Conservation (phyloP, 1,284 basidiomycete species). For the Wolfiporia cocos region DNA sequence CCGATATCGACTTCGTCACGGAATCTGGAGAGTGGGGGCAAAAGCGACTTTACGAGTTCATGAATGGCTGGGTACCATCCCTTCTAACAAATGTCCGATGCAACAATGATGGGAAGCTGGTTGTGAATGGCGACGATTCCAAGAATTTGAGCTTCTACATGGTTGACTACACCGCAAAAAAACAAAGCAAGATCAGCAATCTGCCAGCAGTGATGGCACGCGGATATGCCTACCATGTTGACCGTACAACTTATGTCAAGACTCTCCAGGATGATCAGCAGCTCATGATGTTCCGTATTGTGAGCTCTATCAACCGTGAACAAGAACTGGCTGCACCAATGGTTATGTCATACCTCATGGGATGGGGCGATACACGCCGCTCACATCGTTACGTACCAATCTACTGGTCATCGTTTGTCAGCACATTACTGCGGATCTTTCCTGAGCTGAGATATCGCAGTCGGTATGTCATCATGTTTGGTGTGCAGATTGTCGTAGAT, state of each 20-base stretch:
- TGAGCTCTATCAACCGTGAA: constrained; percentile 25
- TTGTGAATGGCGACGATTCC: constrained; percentile 25
- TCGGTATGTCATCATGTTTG: too few species aligned
- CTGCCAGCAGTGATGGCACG: constrained; percentile 25
- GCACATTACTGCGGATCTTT: constrained; percentile 9
- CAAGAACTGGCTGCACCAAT: constrained; percentile 30
- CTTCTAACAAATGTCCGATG: constrained; percentile 17
- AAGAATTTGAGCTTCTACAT: constrained; percentile 20
- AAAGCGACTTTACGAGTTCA: constrained; percentile 14
- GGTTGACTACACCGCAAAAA: constrained; percentile 19
- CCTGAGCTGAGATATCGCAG: neutral
- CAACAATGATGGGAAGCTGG: constrained; percentile 30
- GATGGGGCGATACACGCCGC: constrained; percentile 26
- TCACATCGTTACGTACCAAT: constrained; percentile 10
- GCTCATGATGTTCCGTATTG: constrained; percentile 19
- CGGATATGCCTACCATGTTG: constrained; percentile 18
- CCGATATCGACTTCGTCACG: constrained; percentile 15
- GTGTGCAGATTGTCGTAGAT: too few species aligned
- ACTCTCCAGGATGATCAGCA: constrained; percentile 13
- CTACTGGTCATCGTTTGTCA: constrained; percentile 21
- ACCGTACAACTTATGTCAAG: constrained; percentile 2
- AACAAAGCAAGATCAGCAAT: constrained; percentile 14
- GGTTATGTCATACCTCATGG: constrained; percentile 30
- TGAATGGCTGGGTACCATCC: constrained; percentile 25
- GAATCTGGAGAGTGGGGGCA: constrained; percentile 14